Conservation (phyloP, 345 rosid genomes). For the Pistacia integerrima region DNA sequence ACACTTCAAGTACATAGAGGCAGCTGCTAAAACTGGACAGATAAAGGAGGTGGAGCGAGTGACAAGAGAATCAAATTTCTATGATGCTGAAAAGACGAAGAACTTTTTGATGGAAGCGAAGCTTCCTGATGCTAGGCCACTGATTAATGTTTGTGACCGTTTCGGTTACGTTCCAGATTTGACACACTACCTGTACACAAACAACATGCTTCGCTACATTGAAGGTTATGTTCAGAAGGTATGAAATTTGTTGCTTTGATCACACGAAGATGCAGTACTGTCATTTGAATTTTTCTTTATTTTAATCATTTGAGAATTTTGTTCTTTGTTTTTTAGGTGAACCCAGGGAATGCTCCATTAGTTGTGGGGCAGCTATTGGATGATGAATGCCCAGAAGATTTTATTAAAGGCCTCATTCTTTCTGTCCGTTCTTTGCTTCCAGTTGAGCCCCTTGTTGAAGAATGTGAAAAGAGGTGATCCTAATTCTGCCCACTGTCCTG, state of each 20-base stretch:
- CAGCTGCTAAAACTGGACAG: slow-evolving; percentile 95
- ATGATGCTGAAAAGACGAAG: slow-evolving; percentile 95
- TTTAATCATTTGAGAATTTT: slow-evolving; percentile 15
- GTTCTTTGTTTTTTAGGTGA: slow-evolving; percentile 56
- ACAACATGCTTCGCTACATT: slow-evolving; percentile 93
- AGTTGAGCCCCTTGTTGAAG: slow-evolving; percentile 85
- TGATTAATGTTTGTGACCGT: slow-evolving; percentile 98
- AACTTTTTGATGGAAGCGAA: slow-evolving; percentile 99
- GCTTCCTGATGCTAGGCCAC: slow-evolving; percentile 98
- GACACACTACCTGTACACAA: slow-evolving; percentile 93
- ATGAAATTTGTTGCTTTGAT: slow-evolving; percentile 18
- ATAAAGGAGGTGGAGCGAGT: slow-evolving; percentile 99
- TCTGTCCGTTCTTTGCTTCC: slow-evolving; percentile 84
- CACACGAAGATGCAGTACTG: not conserved
- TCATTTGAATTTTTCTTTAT: not conserved
- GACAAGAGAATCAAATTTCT: slow-evolving; percentile 93
- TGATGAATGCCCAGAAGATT: slow-evolving; percentile 99
- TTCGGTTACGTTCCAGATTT: slow-evolving; percentile 97
- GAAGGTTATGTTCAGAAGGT: slow-evolving; percentile 99
- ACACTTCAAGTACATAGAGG: slow-evolving; percentile 97
- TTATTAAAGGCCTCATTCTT: slow-evolving; percentile 95
- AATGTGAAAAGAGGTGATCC: slow-evolving; percentile 82
- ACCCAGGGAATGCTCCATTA: slow-evolving; percentile 97
- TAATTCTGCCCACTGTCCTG: slow-evolving; percentile 12
- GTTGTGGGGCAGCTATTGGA: slow-evolving; percentile 92